Percentiles rank a stretch among this genome's conserved stretches.
phyloP scores from a whole-genome alignment of 2,329 filamentous ascomycete species.

The Aureobasidium musti region DNA sequence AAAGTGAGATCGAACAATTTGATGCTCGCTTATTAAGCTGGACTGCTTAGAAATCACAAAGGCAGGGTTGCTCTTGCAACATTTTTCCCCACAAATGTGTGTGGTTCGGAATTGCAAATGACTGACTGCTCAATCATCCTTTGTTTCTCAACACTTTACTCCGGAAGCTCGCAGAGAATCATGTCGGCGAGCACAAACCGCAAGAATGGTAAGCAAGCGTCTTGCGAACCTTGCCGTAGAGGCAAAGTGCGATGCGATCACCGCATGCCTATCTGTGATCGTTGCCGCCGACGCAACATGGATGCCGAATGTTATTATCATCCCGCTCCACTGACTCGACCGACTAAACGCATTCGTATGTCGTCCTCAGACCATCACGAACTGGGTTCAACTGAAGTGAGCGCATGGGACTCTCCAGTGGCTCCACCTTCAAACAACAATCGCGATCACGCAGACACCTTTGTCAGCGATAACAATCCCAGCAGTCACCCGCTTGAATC shows the following conservation, averaged over 20 bases:
- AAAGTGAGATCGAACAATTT: neutral
- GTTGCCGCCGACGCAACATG: slow-evolving; percentile 30
- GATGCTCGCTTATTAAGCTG: neutral
- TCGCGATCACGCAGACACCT: neutral
- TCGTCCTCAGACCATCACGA: neutral
- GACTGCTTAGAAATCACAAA: neutral
- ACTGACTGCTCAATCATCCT: neutral
- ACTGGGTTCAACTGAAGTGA: neutral
- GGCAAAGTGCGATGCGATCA: slow-evolving; percentile 34
- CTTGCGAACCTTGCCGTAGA: slow-evolving; percentile 33
- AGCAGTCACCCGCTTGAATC: neutral
- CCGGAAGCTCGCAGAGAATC: neutral
- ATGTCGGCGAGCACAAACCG: slow-evolving; percentile 26
- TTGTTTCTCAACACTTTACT: neutral
- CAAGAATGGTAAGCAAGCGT: slow-evolving; percentile 33
- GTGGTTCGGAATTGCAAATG: neutral
- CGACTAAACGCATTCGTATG: neutral
- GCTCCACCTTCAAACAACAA: neutral
- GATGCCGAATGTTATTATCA: slow-evolving; percentile 32
- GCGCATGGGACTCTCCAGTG: neutral
- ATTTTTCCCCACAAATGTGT: neutral
- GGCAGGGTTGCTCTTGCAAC: neutral
- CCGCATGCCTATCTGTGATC: slow-evolving; percentile 30
- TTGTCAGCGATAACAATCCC: neutral
- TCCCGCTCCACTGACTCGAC: slow-evolving; percentile 32